Percentiles rank a stretch among this genome's conserved stretches.
phyloP scores from a whole-genome alignment of 2,329 filamentous ascomycete genomes.

The Penicillium sp. region DNA sequence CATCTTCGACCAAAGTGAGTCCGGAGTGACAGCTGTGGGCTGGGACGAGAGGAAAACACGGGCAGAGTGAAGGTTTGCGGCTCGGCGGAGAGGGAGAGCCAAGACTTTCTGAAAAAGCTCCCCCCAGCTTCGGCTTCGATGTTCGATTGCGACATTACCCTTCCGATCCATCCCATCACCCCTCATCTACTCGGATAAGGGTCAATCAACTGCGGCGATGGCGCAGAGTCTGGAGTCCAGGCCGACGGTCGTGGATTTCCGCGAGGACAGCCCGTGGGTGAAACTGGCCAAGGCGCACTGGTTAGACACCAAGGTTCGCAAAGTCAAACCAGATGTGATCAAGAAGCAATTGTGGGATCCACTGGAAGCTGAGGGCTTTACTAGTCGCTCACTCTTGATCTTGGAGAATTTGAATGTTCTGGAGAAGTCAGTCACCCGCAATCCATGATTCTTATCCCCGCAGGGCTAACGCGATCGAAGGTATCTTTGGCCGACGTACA shows the following conservation, averaged over 20 bases:
- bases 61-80: too few species aligned
- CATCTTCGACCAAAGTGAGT: conserved; percentile 24
- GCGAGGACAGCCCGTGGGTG: conserved; percentile 51
- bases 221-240: conserved; percentile 51
- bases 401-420: conserved; percentile 88
- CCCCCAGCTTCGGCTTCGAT: conserved; percentile 27
- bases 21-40: conserved; percentile 7
- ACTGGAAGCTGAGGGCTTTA: conserved; percentile 77
- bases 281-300: conserved; percentile 80
- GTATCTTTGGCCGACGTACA: conserved; percentile 93
- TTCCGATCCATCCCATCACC: conserved; percentile 27
- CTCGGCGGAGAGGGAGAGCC: too few species aligned
- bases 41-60: too few species aligned
- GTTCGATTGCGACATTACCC: conserved; percentile 25
- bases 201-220: conserved; percentile 54
- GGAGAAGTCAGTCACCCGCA: conserved; percentile 61
- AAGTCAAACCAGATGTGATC: conserved; percentile 76
- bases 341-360: conserved; percentile 87
- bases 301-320: conserved; percentile 71
- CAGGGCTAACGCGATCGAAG: conserved; percentile 45
- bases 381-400: conserved; percentile 71
- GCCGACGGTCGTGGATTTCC: conserved; percentile 44
- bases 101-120: conserved; percentile 31
- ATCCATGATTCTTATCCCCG: background rate
- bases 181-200: conserved; percentile 23